Evolutionary conservation across 257 asterid genomes (phyloP).

Genomic region (Plantago elongata): DNA sequence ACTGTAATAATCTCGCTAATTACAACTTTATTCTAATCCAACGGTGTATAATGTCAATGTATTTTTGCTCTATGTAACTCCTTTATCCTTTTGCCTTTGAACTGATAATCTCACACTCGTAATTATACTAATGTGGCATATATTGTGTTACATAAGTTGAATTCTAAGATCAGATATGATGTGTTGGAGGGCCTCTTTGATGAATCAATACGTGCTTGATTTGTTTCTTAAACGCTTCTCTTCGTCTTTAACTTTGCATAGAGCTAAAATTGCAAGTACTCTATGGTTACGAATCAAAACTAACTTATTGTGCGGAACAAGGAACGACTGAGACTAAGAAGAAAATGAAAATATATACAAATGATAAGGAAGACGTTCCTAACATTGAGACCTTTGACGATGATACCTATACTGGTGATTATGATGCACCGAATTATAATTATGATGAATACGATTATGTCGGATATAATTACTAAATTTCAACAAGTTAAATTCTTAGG

Average conservation of each 20-base stretch:
- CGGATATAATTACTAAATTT: too few relatives aligned
- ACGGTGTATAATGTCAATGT: background rate
- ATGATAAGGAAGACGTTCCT: slow-evolving; percentile 17
- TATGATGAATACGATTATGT: too few relatives aligned
- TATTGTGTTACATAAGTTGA: slow-evolving; percentile 42
- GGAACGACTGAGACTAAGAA: slow-evolving; percentile 28
- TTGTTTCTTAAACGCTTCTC: background rate
- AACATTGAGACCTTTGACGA: slow-evolving; percentile 9
- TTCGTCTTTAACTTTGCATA: background rate
- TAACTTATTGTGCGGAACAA: slow-evolving; percentile 18
- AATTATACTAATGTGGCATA: slow-evolving; percentile 8
- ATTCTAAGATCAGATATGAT: slow-evolving; percentile 48
- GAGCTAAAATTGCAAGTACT: background rate
- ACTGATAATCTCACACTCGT: slow-evolving; percentile 7
- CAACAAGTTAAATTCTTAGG: too few relatives aligned
- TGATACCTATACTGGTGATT: background rate
- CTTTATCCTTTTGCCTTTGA: background rate
- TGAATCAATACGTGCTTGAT: slow-evolving; percentile 47
- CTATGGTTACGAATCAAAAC: background rate
- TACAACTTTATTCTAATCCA: too few relatives aligned
- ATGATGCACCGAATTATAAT: slow-evolving; percentile 16
- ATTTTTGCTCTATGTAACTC: too few relatives aligned
- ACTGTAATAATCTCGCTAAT: too few relatives aligned
- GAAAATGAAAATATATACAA: slow-evolving; percentile 27
- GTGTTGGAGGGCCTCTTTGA: slow-evolving; percentile 48